These are phyloP conservation scores for Aethionema arabicum DNA, from an alignment of 345 rosid species.

Conservation along the genomic window DNA sequence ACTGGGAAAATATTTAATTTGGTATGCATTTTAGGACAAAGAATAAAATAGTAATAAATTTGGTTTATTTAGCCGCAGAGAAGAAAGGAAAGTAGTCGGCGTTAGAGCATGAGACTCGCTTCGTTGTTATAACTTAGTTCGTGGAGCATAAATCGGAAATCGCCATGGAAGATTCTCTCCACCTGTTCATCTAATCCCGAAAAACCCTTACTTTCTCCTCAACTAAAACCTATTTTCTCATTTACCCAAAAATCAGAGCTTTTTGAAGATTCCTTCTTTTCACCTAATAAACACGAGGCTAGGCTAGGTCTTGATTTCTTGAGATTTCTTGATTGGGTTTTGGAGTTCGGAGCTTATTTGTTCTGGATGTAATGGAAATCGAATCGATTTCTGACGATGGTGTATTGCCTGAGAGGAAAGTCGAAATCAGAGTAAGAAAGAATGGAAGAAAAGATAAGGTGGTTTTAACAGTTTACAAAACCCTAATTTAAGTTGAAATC, in stretches of 20 bases:
- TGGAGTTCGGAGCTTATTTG: slow-evolving; percentile 11
- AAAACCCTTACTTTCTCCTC: slow-evolving; percentile 10
- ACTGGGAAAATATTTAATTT: no score
- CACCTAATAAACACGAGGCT: background rate
- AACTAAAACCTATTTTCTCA: slow-evolving; percentile 12
- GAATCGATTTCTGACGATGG: slow-evolving; percentile 43
- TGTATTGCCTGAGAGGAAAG: slow-evolving; percentile 62
- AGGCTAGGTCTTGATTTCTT: slow-evolving; percentile 5
- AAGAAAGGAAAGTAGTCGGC: slow-evolving; percentile 21
- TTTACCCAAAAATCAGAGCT: background rate
- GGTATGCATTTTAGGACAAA: background rate
- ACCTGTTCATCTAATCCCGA: slow-evolving; percentile 21
- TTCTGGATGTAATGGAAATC: slow-evolving; percentile 21
- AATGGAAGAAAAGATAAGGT: slow-evolving; percentile 82
- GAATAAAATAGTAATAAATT: background rate
- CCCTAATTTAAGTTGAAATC: background rate
- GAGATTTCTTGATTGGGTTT: slow-evolving; percentile 20
- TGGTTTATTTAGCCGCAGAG: background rate
- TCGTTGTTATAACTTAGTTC: slow-evolving; percentile 29
- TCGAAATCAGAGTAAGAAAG: slow-evolving; percentile 51
- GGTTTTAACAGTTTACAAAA: slow-evolving; percentile 14
- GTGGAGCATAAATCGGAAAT: slow-evolving; percentile 17
- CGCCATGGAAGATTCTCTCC: slow-evolving; percentile 24
- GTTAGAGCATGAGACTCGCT: slow-evolving; percentile 35
- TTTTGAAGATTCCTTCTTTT: slow-evolving; percentile 9